Evolutionary conservation across 208 protist genomes (phyloP).

Genomic region (Herpetomonas tarakana): DNA sequence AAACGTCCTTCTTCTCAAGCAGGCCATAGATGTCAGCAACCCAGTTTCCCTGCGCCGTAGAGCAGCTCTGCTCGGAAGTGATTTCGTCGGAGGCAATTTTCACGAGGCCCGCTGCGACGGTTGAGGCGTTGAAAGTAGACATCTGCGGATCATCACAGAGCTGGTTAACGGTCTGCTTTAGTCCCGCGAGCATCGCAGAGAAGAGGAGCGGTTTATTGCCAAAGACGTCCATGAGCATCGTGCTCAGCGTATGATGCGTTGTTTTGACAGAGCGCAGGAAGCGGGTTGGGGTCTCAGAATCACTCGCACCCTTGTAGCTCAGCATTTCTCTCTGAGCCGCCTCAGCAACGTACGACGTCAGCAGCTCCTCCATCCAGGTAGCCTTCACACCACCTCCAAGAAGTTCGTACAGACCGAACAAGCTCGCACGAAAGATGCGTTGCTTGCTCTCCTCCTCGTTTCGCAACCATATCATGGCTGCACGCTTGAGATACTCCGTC

Average conservation of each 20-base stretch:
- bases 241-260: not conserved
- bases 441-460: slow-evolving; percentile 15
- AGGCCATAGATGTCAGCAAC: slow-evolving; percentile 37
- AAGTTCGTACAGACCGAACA: slow-evolving; percentile 25
- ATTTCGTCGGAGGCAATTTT: slow-evolving; percentile 6
- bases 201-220: not conserved
- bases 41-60: slow-evolving; percentile 16
- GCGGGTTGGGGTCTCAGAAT: not conserved
- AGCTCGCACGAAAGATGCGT: slow-evolving; percentile 4
- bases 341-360: slow-evolving; percentile 7
- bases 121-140: not conserved
- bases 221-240: slow-evolving; percentile 8
- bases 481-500: slow-evolving; percentile 31
- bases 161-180: slow-evolving; percentile 5
- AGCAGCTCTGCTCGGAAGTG: not conserved
- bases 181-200: not conserved
- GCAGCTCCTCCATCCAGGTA: slow-evolving; percentile 33
- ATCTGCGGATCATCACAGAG: not conserved
- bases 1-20: slow-evolving; percentile 37
- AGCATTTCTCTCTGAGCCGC: not conserved
- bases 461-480: slow-evolving; percentile 32
- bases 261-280: slow-evolving; percentile 3
- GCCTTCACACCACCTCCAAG: slow-evolving; percentile 20
- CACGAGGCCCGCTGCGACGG: not conserved
- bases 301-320: not conserved